A percentile compares a stretch with the other conserved stretches of the same genome.
phyloP scores from a whole-genome alignment of 106 monocot species.

The Acanthochlamys bracteata region DNA sequence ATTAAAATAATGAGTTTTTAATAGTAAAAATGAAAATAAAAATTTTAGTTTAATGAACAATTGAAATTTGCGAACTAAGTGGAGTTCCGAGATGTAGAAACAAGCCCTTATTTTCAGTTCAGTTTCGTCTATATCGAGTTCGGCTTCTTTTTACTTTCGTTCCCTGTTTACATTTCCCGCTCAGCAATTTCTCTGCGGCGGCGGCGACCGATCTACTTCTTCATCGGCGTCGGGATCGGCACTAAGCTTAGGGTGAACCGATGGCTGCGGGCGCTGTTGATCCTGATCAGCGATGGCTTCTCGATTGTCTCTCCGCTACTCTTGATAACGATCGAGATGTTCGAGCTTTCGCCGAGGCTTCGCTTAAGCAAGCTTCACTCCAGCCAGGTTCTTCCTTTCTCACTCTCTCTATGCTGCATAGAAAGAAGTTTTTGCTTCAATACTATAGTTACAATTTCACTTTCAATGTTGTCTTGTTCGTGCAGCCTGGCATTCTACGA shows the following conservation, averaged over 20 bases:
- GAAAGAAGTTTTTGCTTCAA: not conserved
- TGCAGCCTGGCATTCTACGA: not conserved
- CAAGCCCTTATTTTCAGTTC: too few relatives aligned
- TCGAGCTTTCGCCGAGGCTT: conserved; percentile 87
- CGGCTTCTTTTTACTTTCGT: too few relatives aligned
- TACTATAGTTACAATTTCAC: not conserved
- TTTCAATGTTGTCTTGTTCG: not conserved
- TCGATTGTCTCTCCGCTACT: conserved; percentile 81
- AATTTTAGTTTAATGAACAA: too few relatives aligned
- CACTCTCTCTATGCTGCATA: not conserved
- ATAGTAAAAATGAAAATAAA: too few relatives aligned
- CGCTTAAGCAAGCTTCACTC: conserved; percentile 79
- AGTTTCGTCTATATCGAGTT: too few relatives aligned
- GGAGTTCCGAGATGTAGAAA: too few relatives aligned
- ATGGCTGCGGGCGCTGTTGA: conserved; percentile 20
- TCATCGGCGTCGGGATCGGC: not conserved
- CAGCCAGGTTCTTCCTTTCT: conserved; percentile 47
- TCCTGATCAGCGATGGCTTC: conserved; percentile 83
- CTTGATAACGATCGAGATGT: conserved; percentile 68
- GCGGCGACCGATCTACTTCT: not conserved
- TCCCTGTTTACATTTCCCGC: not conserved
- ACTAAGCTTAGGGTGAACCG: not conserved
- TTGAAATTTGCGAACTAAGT: too few relatives aligned
- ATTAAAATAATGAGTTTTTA: too few relatives aligned
- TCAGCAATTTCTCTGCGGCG: not conserved